Evolutionary conservation across 2,329 filamentous ascomycete genomes (phyloP), one percentile per base, ranked within the genome.

Genomic region (Fusarium sp.): DNA sequence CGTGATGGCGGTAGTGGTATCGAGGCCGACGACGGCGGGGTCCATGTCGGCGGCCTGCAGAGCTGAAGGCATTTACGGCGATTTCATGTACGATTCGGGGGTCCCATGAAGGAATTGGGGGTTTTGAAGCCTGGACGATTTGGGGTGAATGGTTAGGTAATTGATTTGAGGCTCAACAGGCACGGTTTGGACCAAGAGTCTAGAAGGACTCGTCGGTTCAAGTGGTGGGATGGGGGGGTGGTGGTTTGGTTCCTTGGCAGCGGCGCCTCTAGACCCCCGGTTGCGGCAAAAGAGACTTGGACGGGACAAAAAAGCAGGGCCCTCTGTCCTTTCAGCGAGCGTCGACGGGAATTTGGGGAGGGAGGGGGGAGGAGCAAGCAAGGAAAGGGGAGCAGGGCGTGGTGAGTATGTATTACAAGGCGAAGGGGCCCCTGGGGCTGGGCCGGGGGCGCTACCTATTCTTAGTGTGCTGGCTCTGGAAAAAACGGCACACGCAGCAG

Each of bases 1-100:
- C 43, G 77, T 74, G 62, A 80, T 78, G 77, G 79, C 79, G 12
- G 78, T 77, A n/a, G 77, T 76, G 52, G 79, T 78, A 48, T 78
- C 76, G 51, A 81, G 75, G 60, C 73, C 68, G 64, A 72, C 71
- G 46, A 65, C 66, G 66, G 62, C 36, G 53, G 54, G 52, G 55
- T 72, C 68, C 62, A 70, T 67, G 69, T 70, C 60, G 65, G 69
- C 60, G 65, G 69, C 68, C 65, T 70, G 69, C 66, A 72, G 65
- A 58, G 46, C 56, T 40, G 68, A 71, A 71, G 65, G 68, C 68
- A 72, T 71, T 47, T 71, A 72, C 55, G 40, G 50, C 37, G 58
- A 39, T 58, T 56, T 62, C 66, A 70, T 70, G 50, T 27, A 39
- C 50, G n/a, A 23, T 28, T 37, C 36, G 34, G 28, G 7, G n/a